Evolutionary conservation across 176 grass and related monocot genomes (phyloP).

Genomic region (Carex pumila): DNA sequence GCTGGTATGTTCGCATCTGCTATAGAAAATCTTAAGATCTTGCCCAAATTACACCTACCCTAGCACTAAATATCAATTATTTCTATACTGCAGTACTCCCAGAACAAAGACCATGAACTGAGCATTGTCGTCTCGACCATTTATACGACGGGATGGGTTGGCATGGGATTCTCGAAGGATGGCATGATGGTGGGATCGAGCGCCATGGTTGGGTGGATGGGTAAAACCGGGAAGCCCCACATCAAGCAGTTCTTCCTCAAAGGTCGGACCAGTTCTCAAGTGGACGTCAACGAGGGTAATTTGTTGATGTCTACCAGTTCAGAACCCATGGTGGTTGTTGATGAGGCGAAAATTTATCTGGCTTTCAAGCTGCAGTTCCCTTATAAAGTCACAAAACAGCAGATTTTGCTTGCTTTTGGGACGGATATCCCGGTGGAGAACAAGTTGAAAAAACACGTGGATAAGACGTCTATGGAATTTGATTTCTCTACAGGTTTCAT

Average conservation of each 20-base stretch:
- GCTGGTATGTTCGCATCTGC: background rate
- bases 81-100: constrained; percentile 61
- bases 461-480: constrained; percentile 71
- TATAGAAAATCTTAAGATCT: background rate
- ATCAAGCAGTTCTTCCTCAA: constrained; percentile 47
- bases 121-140: constrained; percentile 66
- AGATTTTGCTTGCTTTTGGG: constrained; percentile 70
- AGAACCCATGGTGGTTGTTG: constrained; percentile 53
- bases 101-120: constrained; percentile 63
- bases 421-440: constrained; percentile 45
- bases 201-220: constrained; percentile 94
- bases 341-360: constrained; percentile 78
- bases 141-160: constrained; percentile 85
- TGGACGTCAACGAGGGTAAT: constrained; percentile 50
- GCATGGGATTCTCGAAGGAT: constrained; percentile 83
- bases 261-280: constrained; percentile 39
- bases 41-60: background rate
- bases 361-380: constrained; percentile 62
- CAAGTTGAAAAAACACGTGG: constrained; percentile 45
- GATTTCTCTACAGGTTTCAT: constrained; percentile 80
- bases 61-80: background rate
- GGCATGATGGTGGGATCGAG: constrained; percentile 86
- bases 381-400: constrained; percentile 46
- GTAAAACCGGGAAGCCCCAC: constrained; percentile 54
- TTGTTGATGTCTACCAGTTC: constrained; percentile 54